These are phyloP conservation scores for Fraxinus angustifolia DNA, from an alignment of 305 asterid genomes.

Conservation along the genomic window DNA sequence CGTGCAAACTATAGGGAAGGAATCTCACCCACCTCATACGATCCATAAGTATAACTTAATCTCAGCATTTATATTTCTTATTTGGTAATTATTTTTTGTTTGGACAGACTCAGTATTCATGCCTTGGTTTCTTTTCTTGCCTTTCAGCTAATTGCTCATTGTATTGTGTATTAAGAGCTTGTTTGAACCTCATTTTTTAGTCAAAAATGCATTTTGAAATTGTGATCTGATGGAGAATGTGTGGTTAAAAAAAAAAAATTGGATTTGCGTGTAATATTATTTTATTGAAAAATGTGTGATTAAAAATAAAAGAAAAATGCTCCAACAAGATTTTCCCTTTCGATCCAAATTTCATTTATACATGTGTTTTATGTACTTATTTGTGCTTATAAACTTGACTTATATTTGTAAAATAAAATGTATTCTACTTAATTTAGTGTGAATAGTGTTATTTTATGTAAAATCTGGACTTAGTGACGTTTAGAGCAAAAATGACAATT, in stretches of 20 bases:
- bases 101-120: neutral
- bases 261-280: too few relatives aligned
- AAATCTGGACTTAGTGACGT: neutral
- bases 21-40: neutral
- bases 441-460: neutral
- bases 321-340: neutral
- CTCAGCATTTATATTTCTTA: neutral
- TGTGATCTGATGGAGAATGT: too few relatives aligned
- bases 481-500: neutral
- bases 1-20: neutral
- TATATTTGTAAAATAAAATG: too few relatives aligned
- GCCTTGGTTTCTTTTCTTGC: neutral
- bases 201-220: too few relatives aligned
- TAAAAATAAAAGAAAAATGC: neutral
- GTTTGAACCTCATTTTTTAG: too few relatives aligned
- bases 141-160: neutral
- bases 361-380: neutral
- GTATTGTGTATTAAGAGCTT: neutral
- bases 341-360: neutral
- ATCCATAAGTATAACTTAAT: neutral
- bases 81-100: neutral
- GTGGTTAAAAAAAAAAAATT: too few relatives aligned
- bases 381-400: neutral
- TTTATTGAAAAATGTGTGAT: too few relatives aligned
- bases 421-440: neutral